Base-by-base conservation (phyloP, 805 yeast species). In the Cyberlindnera euphorbiiphila region DNA sequence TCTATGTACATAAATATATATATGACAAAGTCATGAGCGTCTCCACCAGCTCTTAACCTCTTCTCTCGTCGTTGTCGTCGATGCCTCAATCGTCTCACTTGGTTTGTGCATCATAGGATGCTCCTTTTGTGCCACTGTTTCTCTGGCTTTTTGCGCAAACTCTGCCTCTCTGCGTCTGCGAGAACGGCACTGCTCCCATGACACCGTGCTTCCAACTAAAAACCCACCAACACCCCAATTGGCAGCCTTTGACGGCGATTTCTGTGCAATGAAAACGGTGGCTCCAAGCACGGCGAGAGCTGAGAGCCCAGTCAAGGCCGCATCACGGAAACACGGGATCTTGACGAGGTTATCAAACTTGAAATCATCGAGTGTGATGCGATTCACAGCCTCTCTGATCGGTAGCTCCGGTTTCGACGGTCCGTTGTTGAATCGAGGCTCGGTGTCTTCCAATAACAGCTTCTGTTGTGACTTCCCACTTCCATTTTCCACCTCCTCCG, bases 131-230 rank as follows among this genome's bases (percentile, higher is more conserved):
- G 62, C 61, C 17, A 63, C 63, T 2, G 64, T 66, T 41, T 73
- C 74, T 50, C 77, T 79, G 0, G 95, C 95, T 52, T 73, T 61
- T 41, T 76, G 78, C 32, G 89, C 81, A 40, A 80, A 78, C 43
- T 74, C 72, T 56, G 77, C 71, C 37, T 84, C 77, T 45, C 76
- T 73, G 52, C 81, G 69, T 57, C 95, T 70, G 32, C 76, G 70
- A 33, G 77, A 68, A 41, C 95, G 70, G 59, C 98, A 89, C 61
- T 87, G 95, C 57, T 89, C 96, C 96, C 96, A 89, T 1, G 95
- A 85, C 19, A 85, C 78, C 0, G 85, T 70, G 30, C 85, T 78
- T 1, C 96, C 96, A 15, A 87, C 57, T 39, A 85, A 61, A 46
- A 87, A 75, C 4, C 93, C 95, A 25, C 84, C 83, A 34, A 85